These are phyloP conservation scores for Iberis pinnata DNA, from an alignment of 345 rosid genomes.

Conservation along the genomic window DNA sequence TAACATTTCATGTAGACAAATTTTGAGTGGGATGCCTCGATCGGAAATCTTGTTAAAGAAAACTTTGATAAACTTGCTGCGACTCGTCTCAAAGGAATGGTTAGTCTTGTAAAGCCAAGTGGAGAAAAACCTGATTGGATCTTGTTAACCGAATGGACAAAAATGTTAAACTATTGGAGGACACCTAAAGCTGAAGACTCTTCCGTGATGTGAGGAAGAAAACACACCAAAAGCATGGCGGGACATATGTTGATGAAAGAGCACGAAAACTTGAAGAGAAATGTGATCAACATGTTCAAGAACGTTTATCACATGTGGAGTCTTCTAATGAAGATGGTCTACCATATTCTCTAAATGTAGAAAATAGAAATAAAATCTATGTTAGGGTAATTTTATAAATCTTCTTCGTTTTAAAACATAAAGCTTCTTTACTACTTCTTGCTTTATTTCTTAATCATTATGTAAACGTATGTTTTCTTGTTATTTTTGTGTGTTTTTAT, in stretches of 20 bases:
- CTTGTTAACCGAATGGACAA: background rate
- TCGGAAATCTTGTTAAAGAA: background rate
- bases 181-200: background rate
- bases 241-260: background rate
- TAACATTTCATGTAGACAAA: background rate
- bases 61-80: constrained; percentile 11
- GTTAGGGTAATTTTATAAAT: background rate
- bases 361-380: background rate
- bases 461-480: too few relatives aligned
- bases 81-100: background rate
- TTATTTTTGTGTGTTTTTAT: background rate
- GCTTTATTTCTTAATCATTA: too few relatives aligned
- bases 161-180: background rate
- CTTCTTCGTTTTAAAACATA: too few relatives aligned
- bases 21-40: constrained; percentile 11
- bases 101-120: background rate
- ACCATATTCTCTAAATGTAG: background rate
- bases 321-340: background rate
- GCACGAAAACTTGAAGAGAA: background rate
- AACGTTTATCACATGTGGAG: background rate
- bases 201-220: background rate
- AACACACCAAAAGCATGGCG: constrained; percentile 1
- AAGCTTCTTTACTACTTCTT: too few relatives aligned
- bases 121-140: background rate
- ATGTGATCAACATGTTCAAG: background rate